Conservation (phyloP, 1,139 yeast genomes). For the Diutina pseudorugosa region DNA sequence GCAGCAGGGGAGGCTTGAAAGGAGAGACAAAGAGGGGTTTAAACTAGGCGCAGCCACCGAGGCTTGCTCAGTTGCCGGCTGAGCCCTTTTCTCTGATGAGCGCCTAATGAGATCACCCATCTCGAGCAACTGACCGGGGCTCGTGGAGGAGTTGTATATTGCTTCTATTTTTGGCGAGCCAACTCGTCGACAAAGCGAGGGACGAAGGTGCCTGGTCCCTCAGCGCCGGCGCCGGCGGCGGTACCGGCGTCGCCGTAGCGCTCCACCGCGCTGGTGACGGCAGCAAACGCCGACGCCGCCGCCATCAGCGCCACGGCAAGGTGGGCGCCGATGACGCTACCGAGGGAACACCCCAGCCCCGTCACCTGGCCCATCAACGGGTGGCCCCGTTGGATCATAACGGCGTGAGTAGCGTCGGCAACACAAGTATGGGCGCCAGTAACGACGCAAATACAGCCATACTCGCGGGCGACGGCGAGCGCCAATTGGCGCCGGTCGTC, state of each 20-base stretch:
- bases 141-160: too few relatives aligned
- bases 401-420: background rate
- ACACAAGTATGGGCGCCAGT: slow-evolving; percentile 29
- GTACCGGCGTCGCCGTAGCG: slow-evolving; percentile 58
- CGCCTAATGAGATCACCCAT: too few relatives aligned
- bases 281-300: slow-evolving; percentile 15
- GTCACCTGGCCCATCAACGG: slow-evolving; percentile 63
- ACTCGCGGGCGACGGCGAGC: slow-evolving; percentile 38
- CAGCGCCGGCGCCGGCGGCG: slow-evolving; percentile 25
- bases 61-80: too few relatives aligned
- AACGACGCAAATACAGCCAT: slow-evolving; percentile 56
- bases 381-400: slow-evolving; percentile 44
- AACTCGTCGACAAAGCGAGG: slow-evolving; percentile 1
- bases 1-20: too few relatives aligned
- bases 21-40: too few relatives aligned
- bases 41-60: background rate
- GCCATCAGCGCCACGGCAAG: slow-evolving; percentile 31
- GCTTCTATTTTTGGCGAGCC: background rate
- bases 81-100: too few relatives aligned
- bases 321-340: slow-evolving; percentile 57
- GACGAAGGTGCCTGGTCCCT: slow-evolving; percentile 1
- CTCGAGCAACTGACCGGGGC: background rate
- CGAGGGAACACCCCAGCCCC: slow-evolving; percentile 82
- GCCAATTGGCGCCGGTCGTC: slow-evolving; percentile 29
- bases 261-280: slow-evolving; percentile 47